Base-by-base conservation (phyloP, 2,329 filamentous ascomycete genomes). In the Coniochaeta sp. region DNA sequence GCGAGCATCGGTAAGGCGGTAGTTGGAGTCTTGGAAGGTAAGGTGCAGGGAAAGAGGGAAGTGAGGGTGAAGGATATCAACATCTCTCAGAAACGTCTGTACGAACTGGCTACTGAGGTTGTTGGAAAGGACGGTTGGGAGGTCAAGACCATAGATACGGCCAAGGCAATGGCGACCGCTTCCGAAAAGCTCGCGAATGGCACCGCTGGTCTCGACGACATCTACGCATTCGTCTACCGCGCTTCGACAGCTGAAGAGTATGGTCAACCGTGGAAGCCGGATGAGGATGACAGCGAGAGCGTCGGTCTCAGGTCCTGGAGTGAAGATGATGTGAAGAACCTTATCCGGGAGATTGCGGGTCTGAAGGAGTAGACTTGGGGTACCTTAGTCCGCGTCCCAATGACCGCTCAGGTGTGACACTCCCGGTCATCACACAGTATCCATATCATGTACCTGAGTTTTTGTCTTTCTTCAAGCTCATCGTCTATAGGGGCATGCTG, bases 281-380 rank as follows among this genome's bases (percentile, higher is more conserved):
- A 58, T 2, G 60, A 62, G 58, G 60, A 62, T 58, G 60, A 62
- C 40, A 62, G 60, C 32, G 55, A 58, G 55, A 22, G 8, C 4
- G 4, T 62, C 5, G 60, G 60, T 14, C 34, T 62, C 2, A 50
- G 12, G 55, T 24, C 36, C n/a, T 62, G 58, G 58, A 62, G 7
- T 4, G 36, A 44, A 22, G 42, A 44, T 19, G 42, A 44, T 44
- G 36, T 38, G 7, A 38, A 16, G 36, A 4, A 38, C 7, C 36
- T 38, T 9, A 38, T 38, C 36, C 10, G 36, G 4, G n/a, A 44
- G 3, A 7, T 44, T 22, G 42, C 17, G 19, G n/a, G 19, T 5
- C 3, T 44, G 42, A 44, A 19, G 42, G 5, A 24, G 42, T 44
- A 12, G 7, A 44, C 6, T 16, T 40, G 38, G 9, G 30, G 30